Evolutionary conservation across 192 early-diverging fungal genomes (phyloP).

Genomic region (Backusella morwellensis): DNA sequence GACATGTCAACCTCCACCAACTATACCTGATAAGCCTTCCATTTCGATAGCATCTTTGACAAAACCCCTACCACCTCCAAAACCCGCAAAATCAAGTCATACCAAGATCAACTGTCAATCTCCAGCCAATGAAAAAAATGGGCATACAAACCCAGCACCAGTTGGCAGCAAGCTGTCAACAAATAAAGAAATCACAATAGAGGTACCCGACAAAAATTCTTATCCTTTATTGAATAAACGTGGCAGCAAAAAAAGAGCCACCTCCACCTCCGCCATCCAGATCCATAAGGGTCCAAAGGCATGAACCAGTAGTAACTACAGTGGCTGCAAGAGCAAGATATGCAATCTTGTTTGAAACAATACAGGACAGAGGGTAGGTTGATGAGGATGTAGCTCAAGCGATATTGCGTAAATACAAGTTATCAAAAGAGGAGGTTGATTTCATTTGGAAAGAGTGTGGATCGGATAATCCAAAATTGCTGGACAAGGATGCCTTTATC

Average conservation of each 20-base stretch:
- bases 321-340: not conserved
- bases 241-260: not conserved
- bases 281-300: not conserved
- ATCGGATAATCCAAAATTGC: not conserved
- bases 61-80: not conserved
- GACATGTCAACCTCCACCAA: not conserved
- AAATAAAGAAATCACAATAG: not conserved
- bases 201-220: not conserved
- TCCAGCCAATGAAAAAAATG: not conserved
- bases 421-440: not conserved
- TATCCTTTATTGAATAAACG: not conserved
- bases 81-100: not conserved
- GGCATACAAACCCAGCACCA: not conserved
- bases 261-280: conserved; percentile 14
- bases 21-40: not conserved
- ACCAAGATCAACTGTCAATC: not conserved
- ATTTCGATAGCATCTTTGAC: not conserved
- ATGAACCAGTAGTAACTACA: not conserved
- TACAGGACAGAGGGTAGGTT: conserved; percentile 16
- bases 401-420: conserved; percentile 11
- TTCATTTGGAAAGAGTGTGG: conserved; percentile 22
- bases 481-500: conserved; percentile 13
- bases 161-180: not conserved
- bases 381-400: conserved; percentile 6
- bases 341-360: conserved; percentile 12